These are phyloP conservation scores for Rhododendron henanense DNA, from an alignment of 148 eudicot species.

Conservation along the genomic window DNA sequence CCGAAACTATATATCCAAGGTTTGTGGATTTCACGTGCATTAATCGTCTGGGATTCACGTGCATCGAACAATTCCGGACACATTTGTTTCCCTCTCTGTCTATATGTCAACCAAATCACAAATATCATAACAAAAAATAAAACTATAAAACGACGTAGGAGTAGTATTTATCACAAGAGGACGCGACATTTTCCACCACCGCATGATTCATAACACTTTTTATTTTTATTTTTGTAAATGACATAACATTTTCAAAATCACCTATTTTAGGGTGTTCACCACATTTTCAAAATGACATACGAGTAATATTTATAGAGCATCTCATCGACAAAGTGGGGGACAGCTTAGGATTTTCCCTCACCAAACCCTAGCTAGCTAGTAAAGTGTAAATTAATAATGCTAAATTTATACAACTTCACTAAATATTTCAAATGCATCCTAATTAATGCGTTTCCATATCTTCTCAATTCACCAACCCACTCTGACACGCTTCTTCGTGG, in stretches of 20 bases:
- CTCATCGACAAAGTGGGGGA: neutral
- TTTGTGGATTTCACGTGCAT: neutral
- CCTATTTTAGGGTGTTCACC: too few relatives aligned
- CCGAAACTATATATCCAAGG: neutral
- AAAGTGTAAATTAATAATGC: neutral
- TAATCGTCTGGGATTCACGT: too few relatives aligned
- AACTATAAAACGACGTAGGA: too few relatives aligned
- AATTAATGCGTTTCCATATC: neutral
- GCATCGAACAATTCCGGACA: neutral
- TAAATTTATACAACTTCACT: neutral
- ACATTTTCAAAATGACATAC: too few relatives aligned
- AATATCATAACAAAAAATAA: neutral
- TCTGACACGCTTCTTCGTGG: too few relatives aligned
- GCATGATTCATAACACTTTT: neutral
- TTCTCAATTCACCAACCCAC: neutral
- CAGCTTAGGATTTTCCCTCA: neutral
- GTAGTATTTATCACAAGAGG: neutral
- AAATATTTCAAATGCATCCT: neutral
- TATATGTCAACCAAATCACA: neutral
- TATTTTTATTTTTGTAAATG: too few relatives aligned
- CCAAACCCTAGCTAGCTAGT: neutral
- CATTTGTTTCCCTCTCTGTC: too few relatives aligned
- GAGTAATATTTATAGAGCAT: too few relatives aligned
- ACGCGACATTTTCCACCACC: neutral
- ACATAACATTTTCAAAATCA: too few relatives aligned